Conservation (phyloP, 2,329 filamentous ascomycete species). For the Cryoendolithus antarcticus region DNA sequence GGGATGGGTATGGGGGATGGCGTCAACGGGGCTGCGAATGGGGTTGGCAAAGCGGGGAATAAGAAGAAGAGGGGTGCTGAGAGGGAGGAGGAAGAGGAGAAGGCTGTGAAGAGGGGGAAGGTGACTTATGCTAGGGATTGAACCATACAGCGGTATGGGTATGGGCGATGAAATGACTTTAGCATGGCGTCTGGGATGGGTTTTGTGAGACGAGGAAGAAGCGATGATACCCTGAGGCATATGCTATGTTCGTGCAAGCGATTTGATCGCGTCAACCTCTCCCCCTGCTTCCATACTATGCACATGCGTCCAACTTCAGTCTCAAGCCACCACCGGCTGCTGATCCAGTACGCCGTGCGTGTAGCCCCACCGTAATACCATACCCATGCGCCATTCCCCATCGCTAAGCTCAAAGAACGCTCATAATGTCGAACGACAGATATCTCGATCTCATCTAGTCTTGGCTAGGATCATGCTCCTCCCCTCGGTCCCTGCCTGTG, state of each 20-base stretch:
- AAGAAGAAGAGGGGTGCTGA: constrained; percentile 35
- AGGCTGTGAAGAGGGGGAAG: constrained; percentile 35
- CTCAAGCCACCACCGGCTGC: no score
- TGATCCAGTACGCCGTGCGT: no score
- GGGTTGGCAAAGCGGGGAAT: constrained; percentile 18
- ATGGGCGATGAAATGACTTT: no score
- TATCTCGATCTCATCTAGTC: not conserved
- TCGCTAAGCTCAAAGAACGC: constrained; percentile 5
- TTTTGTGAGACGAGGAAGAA: no score
- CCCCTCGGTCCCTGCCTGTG: constrained; percentile 29
- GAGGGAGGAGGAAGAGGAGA: constrained; percentile 34
- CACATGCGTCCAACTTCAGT: no score
- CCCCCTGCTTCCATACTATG: no score
- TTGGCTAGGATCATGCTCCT: constrained; percentile 16
- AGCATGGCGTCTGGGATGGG: no score
- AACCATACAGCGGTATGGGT: constrained; percentile 4
- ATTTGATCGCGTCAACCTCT: no score
- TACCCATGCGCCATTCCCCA: not conserved
- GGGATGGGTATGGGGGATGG: constrained; percentile 10
- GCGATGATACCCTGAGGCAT: no score
- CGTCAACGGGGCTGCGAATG: no score
- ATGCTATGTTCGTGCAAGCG: no score
- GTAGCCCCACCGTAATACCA: no score
- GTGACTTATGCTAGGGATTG: constrained; percentile 37
- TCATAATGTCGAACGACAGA: not conserved